Base-by-base conservation (phyloP, 23 red algal genomes). In the Gracilaria domingensis region DNA sequence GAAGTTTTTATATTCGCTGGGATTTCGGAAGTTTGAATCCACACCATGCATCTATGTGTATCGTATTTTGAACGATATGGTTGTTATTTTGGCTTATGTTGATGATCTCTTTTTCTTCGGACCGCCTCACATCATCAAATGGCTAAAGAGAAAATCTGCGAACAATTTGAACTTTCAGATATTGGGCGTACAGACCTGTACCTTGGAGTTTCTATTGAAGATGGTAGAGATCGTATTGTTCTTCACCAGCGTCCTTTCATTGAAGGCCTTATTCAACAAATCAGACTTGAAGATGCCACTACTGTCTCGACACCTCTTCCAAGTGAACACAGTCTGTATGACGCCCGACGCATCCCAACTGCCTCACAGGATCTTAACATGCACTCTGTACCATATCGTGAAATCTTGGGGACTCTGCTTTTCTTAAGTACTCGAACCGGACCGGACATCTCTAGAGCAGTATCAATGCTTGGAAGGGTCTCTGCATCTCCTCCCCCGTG, bases 41-140 rank as follows among this genome's bases (percentile, higher is more conserved):
- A 11, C 69, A 4, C 69, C 69, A 4, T 74, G 69, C 30, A 47
- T 74, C 14, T n/a, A 18, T 33, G 0, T 28, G 5, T 45, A 45
- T 45, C 42, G 4, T 11, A 11, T 7, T 45, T 4, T 7, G 42
- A 45, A 11, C 42, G 8, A 86, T 42, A 54, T 55, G 23, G 64
- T 86, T 17, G 66, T 86, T 36, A 11, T 86, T 0, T 36, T 86
- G 26, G 8, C 58, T 9, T 86, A 86, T 50, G 60, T 86, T 40
- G 83, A 86, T 54, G 4, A 86, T 0, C 39, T 71, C 49, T 35
- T 0, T 32, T 28, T 74, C 40, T 86, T 86, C 4, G 66, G 83
- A 61, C 51, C 62, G 25, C 0, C 51, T 36, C 0, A 70, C 17
- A 0, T 45, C 5, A 45, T 45, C 42, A 45, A 45, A 4, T 45